Evolutionary conservation across 345 rosid genomes (phyloP).

Genomic region (Eucalyptus marginata): DNA sequence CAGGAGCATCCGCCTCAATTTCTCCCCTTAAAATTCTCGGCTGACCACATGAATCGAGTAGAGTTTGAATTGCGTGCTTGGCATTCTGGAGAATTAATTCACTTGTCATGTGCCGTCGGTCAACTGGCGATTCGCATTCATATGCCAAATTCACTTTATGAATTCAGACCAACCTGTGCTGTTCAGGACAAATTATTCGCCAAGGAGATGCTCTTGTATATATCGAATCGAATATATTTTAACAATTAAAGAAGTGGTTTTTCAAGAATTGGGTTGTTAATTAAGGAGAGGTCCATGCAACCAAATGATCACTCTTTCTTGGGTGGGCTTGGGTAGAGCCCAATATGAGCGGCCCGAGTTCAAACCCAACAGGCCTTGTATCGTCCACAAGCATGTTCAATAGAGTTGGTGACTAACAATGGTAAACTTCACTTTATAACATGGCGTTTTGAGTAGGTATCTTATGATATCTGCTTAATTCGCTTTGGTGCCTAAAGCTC

Average conservation of each 20-base stretch:
- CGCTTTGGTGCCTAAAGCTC: background rate
- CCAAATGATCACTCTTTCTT: background rate
- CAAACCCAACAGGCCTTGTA: background rate
- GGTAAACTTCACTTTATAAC: background rate
- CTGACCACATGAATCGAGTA: background rate
- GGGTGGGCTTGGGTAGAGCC: background rate
- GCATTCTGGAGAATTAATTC: background rate
- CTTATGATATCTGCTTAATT: background rate
- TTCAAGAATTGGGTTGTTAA: background rate
- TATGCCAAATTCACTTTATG: background rate
- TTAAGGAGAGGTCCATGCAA: background rate
- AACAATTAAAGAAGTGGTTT: background rate
- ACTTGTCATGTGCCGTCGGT: background rate
- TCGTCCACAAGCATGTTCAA: background rate
- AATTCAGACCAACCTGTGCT: background rate
- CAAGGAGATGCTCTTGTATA: background rate
- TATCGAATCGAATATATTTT: background rate
- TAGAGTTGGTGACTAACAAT: background rate
- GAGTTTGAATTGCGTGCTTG: background rate
- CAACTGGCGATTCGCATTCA: background rate
- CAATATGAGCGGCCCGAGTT: background rate
- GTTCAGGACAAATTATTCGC: background rate
- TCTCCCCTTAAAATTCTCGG: background rate
- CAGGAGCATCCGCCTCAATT: background rate
- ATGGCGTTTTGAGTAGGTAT: background rate